These are phyloP conservation scores for Aaosphaeria pasadenensis DNA, from an alignment of 2,329 filamentous ascomycete species.

Conservation along the genomic window DNA sequence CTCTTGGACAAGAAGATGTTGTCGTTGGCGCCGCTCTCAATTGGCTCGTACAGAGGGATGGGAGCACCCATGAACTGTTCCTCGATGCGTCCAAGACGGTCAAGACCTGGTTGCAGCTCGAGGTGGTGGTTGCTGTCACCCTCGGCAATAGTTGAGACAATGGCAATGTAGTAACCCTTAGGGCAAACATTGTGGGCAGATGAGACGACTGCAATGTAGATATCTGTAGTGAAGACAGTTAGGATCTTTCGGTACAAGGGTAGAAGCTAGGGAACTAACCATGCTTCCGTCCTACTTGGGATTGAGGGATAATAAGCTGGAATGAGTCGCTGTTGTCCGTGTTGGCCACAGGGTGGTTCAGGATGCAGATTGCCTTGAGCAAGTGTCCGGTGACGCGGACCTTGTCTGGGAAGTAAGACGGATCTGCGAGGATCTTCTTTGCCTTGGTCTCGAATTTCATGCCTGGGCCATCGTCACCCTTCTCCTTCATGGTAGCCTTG, in stretches of 20 bases:
- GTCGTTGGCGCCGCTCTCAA: constrained; percentile 77
- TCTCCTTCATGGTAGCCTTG: constrained; percentile 93
- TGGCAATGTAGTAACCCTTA: constrained; percentile 98
- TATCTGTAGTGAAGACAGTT: constrained; percentile 55
- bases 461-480: constrained; percentile 66
- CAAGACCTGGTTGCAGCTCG: constrained; percentile 87
- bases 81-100: constrained; percentile 88
- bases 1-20: constrained; percentile 98
- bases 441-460: constrained; percentile 97
- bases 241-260: background rate
- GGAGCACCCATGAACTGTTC: constrained; percentile 95
- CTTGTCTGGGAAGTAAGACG: constrained; percentile 93
- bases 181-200: constrained; percentile 97
- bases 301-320: constrained; percentile 97
- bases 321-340: constrained; percentile 86
- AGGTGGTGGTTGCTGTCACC: constrained; percentile 88
- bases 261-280: constrained; percentile 53
- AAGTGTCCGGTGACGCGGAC: constrained; percentile 84
- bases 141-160: constrained; percentile 96
- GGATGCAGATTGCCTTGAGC: constrained; percentile 93
- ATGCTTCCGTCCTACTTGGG: constrained; percentile 93
- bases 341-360: constrained; percentile 90
- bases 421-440: constrained; percentile 93
- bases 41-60: constrained; percentile 90
- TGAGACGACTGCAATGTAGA: constrained; percentile 95